Conservation (phyloP, 192 early-diverging fungal genomes). For the Coemansia sp. region DNA sequence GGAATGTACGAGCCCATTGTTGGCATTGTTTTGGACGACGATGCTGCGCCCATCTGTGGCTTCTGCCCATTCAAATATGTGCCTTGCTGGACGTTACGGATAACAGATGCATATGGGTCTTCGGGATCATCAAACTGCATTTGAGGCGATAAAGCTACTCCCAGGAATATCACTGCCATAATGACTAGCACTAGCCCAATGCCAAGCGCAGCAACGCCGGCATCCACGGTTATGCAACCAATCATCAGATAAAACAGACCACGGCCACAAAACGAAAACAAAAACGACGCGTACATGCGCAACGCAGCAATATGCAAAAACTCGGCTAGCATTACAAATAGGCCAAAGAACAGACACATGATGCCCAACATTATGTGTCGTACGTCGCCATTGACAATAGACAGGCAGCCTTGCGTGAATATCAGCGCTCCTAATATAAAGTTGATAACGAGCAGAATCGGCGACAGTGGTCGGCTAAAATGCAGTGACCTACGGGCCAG, state of each 20-base stretch:
- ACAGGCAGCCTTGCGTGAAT: constrained; percentile 40
- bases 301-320: constrained; percentile 34
- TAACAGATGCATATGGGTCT: constrained; percentile 32
- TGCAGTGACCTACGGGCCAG: constrained; percentile 29
- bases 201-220: constrained; percentile 18
- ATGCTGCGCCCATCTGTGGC: constrained; percentile 9
- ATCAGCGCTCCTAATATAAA: constrained; percentile 19
- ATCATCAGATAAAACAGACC: constrained; percentile 36
- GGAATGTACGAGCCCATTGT: constrained; percentile 17
- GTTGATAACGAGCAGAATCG: constrained; percentile 27
- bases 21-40: constrained; percentile 12
- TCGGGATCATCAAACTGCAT: constrained; percentile 37
- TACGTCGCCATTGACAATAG: constrained; percentile 22
- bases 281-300: constrained; percentile 42
- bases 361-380: constrained; percentile 47
- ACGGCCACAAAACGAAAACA: constrained; percentile 44
- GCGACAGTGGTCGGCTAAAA: constrained; percentile 20
- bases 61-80: constrained; percentile 6
- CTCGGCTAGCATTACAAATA: constrained; percentile 16
- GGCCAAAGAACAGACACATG: constrained; percentile 25
- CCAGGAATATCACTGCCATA: constrained; percentile 13
- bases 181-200: constrained; percentile 26
- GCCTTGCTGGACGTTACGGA: constrained; percentile 36
- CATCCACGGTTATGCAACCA: constrained; percentile 30
- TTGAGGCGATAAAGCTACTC: constrained; percentile 8